A percentile compares a stretch with the other conserved stretches of the same genome.
phyloP scores from a whole-genome alignment of 192 early-diverging fungal genomes.

The Coemansia sp. region DNA sequence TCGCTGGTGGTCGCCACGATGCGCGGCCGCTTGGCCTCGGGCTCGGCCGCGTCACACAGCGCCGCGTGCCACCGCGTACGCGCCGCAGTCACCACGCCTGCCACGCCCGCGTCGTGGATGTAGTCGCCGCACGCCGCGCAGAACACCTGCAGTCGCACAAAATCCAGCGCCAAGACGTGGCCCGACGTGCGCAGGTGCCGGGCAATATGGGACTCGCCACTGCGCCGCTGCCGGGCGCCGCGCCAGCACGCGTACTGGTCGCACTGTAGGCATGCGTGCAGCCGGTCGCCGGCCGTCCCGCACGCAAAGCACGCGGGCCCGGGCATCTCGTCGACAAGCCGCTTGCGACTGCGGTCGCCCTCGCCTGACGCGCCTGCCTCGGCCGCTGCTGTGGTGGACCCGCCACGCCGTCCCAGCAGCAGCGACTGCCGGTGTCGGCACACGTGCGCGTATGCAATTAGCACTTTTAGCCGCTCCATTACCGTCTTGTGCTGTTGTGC shows the following conservation, averaged over 20 bases:
- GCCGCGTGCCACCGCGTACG: conserved; percentile 46
- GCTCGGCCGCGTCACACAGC: conserved; percentile 40
- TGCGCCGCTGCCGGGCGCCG: conserved; percentile 48
- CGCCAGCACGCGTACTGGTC: conserved; percentile 81
- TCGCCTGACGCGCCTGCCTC: conserved; percentile 23
- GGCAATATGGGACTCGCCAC: conserved; percentile 13
- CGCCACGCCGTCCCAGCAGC: conserved; percentile 52
- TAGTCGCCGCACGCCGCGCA: conserved; percentile 84
- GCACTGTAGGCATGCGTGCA: conserved; percentile 84
- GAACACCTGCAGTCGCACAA: conserved; percentile 68
- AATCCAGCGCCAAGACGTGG: conserved; percentile 72
- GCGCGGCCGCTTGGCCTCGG: conserved; percentile 35
- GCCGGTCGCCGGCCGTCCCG: conserved; percentile 60
- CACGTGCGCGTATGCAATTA: conserved; percentile 53
- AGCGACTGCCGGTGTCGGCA: conserved; percentile 54
- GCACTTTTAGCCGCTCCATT: conserved; percentile 52
- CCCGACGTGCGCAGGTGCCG: conserved; percentile 24
- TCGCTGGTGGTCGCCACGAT: conserved; percentile 39
- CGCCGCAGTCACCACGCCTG: conserved; percentile 41
- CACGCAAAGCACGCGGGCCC: conserved; percentile 63
- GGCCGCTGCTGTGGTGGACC: conserved; percentile 13
- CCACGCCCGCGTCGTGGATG: conserved; percentile 78
- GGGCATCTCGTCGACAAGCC: conserved; percentile 61
- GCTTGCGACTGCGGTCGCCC: conserved; percentile 58
- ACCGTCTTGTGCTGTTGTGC: conserved; percentile 33